Conservation (phyloP, 169 alveolate species). For the Plasmodium ovale region DNA sequence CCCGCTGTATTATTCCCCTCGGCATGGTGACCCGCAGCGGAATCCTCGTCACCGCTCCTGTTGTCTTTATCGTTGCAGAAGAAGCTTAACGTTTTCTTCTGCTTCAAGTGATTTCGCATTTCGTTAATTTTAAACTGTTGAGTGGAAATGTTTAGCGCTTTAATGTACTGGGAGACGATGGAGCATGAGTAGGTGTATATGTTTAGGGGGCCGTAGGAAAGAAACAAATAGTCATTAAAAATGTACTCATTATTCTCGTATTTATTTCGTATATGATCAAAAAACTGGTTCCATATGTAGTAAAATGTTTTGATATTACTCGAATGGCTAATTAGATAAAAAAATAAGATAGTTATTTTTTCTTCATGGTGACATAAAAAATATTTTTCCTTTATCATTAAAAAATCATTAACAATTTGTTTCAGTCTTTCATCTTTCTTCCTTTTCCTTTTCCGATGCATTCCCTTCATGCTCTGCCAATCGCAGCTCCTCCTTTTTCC, state of each 20-base stretch:
- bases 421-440: slow-evolving; percentile 6
- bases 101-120: slow-evolving; percentile 3
- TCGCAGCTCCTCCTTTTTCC: neutral
- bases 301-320: slow-evolving; percentile 65
- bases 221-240: slow-evolving; percentile 30
- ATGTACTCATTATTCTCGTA: slow-evolving; percentile 66
- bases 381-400: slow-evolving; percentile 50
- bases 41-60: neutral
- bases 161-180: slow-evolving; percentile 52
- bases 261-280: slow-evolving; percentile 50
- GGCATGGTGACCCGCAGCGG: neutral
- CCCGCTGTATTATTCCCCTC: too few relatives aligned
- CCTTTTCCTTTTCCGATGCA: neutral
- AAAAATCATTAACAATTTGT: slow-evolving; percentile 39
- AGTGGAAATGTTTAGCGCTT: slow-evolving; percentile 64
- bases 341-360: slow-evolving; percentile 36
- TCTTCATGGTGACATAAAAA: slow-evolving; percentile 68
- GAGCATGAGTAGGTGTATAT: slow-evolving; percentile 61
- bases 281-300: slow-evolving; percentile 69
- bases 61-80: slow-evolving; percentile 20
- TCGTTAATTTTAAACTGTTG: slow-evolving; percentile 73
- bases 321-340: slow-evolving; percentile 60
- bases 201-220: slow-evolving; percentile 65
- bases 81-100: slow-evolving; percentile 23
- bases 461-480: neutral